These are phyloP conservation scores for Hyphodiscus hymeniophilus DNA, from an alignment of 495 filamentous ascomycete genomes.

Conservation along the genomic window DNA sequence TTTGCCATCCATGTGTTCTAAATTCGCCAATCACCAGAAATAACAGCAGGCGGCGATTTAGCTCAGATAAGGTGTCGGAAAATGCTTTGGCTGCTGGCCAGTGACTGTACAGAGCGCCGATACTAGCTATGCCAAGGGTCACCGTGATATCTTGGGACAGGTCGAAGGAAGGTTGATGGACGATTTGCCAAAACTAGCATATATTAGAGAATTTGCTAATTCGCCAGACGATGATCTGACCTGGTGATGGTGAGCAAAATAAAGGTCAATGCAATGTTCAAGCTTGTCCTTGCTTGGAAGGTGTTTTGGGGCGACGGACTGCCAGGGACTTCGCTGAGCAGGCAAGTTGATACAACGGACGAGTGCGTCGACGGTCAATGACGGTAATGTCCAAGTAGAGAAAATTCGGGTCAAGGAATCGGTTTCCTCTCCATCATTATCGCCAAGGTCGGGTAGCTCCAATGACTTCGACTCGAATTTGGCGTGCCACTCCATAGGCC, in stretches of 20 bases:
- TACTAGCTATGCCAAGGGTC: not conserved
- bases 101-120: not conserved
- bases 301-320: not conserved
- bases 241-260: not conserved
- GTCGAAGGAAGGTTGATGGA: not conserved
- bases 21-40: not conserved
- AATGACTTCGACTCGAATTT: not conserved
- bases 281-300: not conserved
- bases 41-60: not conserved
- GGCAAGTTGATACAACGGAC: not conserved
- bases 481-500: slow-evolving; percentile 4
- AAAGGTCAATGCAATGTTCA: slow-evolving; percentile 2
- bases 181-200: not conserved
- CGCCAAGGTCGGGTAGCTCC: not conserved
- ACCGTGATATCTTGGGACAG: not conserved
- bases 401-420: too few relatives aligned
- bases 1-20: not conserved
- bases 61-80: not conserved
- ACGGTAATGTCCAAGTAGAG: not conserved
- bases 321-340: not conserved
- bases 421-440: not conserved
- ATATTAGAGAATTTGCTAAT: not conserved
- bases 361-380: not conserved
- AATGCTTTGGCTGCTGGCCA: not conserved
- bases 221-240: not conserved